Evolutionary conservation across 805 yeast genomes (phyloP).

Genomic region (Wickerhamomyces queroliae): DNA sequence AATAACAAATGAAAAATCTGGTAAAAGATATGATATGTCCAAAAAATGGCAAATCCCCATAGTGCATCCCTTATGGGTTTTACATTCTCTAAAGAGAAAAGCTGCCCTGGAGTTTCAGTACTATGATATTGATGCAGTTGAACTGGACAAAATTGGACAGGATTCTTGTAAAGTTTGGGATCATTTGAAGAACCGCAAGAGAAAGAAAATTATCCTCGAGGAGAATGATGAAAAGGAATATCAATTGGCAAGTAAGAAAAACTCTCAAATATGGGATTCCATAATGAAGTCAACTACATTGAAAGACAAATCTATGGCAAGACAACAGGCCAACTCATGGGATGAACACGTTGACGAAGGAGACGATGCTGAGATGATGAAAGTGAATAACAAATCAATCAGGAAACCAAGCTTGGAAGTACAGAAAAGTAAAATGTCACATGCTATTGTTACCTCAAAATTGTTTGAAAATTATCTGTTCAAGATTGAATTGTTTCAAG

Average conservation of each 20-base stretch:
- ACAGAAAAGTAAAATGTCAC: not conserved
- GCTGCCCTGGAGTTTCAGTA: slow-evolving; percentile 28
- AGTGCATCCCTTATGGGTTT: slow-evolving; percentile 37
- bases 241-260: slow-evolving; percentile 12
- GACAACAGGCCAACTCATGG: slow-evolving; percentile 12
- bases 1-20: slow-evolving; percentile 44
- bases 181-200: slow-evolving; percentile 10
- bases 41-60: slow-evolving; percentile 33
- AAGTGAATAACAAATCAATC: slow-evolving; percentile 5
- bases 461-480: slow-evolving; percentile 41
- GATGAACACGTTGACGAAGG: slow-evolving; percentile 13
- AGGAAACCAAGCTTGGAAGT: slow-evolving; percentile 2
- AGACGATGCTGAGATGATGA: slow-evolving; percentile 2
- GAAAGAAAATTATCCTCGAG: slow-evolving; percentile 10
- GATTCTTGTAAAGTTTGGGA: slow-evolving; percentile 25
- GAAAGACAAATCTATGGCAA: not conserved
- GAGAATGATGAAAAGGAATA: slow-evolving; percentile 11
- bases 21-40: slow-evolving; percentile 46
- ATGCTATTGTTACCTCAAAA: not conserved
- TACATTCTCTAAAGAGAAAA: slow-evolving; percentile 30
- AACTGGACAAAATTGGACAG: slow-evolving; percentile 18
- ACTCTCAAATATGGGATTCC: slow-evolving; percentile 37
- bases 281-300: slow-evolving; percentile 21
- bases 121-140: slow-evolving; percentile 22
- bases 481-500: slow-evolving; percentile 34